phyloP scores from a whole-genome alignment of 2,329 filamentous ascomycete species.

The Alternaria triticimaculans region DNA sequence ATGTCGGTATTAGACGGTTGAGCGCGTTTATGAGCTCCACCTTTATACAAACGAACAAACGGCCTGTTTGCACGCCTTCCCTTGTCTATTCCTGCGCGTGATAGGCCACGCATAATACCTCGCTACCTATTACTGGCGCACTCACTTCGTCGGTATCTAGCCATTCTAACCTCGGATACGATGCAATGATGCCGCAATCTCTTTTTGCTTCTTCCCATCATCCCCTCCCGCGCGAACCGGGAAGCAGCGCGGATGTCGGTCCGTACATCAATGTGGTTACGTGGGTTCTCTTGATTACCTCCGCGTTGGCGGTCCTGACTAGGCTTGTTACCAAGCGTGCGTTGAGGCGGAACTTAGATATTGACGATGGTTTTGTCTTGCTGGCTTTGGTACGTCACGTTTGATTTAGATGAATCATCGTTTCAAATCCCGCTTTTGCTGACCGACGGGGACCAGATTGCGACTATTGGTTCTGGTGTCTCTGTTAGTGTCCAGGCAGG shows the following conservation, averaged over 20 bases:
- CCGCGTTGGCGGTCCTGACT: slow-evolving; percentile 41
- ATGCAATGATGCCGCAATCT: slow-evolving; percentile 37
- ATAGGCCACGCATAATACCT: background rate
- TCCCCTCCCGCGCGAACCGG: slow-evolving; percentile 36
- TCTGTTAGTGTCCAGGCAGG: slow-evolving; percentile 40
- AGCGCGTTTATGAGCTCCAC: background rate
- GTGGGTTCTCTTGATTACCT: slow-evolving; percentile 45
- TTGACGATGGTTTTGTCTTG: slow-evolving; percentile 46
- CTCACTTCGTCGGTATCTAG: slow-evolving; percentile 16
- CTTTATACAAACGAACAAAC: slow-evolving; percentile 11
- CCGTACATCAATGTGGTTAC: slow-evolving; percentile 46
- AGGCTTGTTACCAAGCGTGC: slow-evolving; percentile 45
- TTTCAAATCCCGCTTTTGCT: background rate
- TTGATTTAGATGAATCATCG: background rate
- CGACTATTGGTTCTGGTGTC: slow-evolving; percentile 43
- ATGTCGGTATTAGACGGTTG: slow-evolving; percentile 16
- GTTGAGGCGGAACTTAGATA: slow-evolving; percentile 36
- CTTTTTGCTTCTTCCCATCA: slow-evolving; percentile 27
- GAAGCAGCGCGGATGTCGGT: slow-evolving; percentile 38
- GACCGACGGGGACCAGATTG: slow-evolving; percentile 28
- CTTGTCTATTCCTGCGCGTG: background rate
- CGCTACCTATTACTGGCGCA: background rate
- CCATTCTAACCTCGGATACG: slow-evolving; percentile 8
- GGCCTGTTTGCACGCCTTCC: slow-evolving; percentile 1
- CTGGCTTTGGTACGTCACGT: slow-evolving; percentile 37